Evolutionary conservation across 2,329 filamentous ascomycete genomes (phyloP).

Genomic region (Colletotrichum brevisporum): DNA sequence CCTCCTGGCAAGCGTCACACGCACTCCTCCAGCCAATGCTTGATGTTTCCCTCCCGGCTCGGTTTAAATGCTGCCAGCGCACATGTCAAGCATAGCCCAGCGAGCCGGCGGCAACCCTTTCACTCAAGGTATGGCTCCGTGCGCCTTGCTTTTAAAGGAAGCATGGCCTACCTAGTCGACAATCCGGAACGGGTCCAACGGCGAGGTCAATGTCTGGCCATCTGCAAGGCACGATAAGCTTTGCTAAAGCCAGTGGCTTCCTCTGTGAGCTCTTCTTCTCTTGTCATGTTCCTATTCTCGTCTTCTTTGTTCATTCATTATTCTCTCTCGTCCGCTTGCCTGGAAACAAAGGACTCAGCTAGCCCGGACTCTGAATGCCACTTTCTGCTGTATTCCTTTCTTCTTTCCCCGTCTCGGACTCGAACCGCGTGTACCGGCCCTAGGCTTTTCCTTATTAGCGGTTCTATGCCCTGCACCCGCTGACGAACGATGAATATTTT

Average conservation of each 20-base stretch:
- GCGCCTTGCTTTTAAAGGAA: slow-evolving; percentile 27
- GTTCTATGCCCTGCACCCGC: slow-evolving; percentile 2
- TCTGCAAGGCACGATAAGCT: slow-evolving; percentile 40
- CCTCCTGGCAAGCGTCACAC: slow-evolving; percentile 36
- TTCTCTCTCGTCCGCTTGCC: slow-evolving; percentile 12
- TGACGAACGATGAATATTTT: slow-evolving; percentile 38
- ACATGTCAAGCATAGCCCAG: slow-evolving; percentile 39
- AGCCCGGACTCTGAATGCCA: background rate
- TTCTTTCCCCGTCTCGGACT: background rate
- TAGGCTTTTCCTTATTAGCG: slow-evolving; percentile 10
- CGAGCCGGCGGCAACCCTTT: slow-evolving; percentile 29
- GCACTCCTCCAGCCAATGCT: slow-evolving; percentile 29
- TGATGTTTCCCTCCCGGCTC: slow-evolving; percentile 22
- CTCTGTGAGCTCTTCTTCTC: slow-evolving; percentile 15
- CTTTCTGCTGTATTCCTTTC: slow-evolving; percentile 2
- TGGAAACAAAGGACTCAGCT: slow-evolving; percentile 25
- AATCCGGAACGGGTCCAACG: slow-evolving; percentile 31
- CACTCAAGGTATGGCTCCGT: slow-evolving; percentile 36
- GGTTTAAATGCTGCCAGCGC: slow-evolving; percentile 30
- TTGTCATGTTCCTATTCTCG: slow-evolving; percentile 5
- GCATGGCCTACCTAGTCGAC: slow-evolving; percentile 29
- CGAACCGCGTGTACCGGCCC: background rate
- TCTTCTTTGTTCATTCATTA: slow-evolving; percentile 23
- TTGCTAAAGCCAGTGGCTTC: slow-evolving; percentile 32
- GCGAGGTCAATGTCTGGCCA: slow-evolving; percentile 40